Evolutionary conservation across 1,284 basidiomycete species (phyloP), one percentile per base, ranked within the genome.

Genomic region (Fomes fomentarius): DNA sequence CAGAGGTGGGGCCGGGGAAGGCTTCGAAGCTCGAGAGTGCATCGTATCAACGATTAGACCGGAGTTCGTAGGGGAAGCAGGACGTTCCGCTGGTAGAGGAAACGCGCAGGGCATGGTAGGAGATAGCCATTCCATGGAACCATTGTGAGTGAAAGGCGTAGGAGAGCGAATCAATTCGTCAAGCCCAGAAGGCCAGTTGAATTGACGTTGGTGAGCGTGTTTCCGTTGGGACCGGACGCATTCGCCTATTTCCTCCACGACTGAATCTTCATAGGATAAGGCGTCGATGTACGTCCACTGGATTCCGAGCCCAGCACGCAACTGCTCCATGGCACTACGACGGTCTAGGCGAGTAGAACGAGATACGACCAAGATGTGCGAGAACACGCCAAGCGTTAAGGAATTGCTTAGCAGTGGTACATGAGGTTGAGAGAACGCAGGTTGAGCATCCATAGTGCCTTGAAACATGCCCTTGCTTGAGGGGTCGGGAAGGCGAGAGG

Each of bases 261-360:
- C 51, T 1, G 68, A 54, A 28, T 77, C 70, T 8, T 74, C 66
- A 0, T 73, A 62, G 14, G 74, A 68, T 1, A 76, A 65, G 11
- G 83, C 85, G 50, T 82, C 74, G n/a, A 79, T 54, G 61, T 84
- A 80, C 1, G 73, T 75, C 83, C 83, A 88, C 15, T 69, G 63
- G 10, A 87, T 61, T 14, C 67, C 73, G 11, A 86, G 73, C 3
- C 67, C 63, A 2, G 58, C 63, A 17, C 78, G 75, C 9, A 88
- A 67, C 14, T 57, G 60, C 48, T 84, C 80, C 84, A 88, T 87
- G 34, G 78, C 71, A n/a, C 60, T 52, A 11, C 78, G 75, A 19
- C 86, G 72, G 57, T 84, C 83, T 3, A 60, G 54, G 35, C 85
- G 75, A 22, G 66, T 70, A 9, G 81, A 77, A 14, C 87, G 77